Evolutionary conservation across 2,329 filamentous ascomycete genomes (phyloP), one percentile per base, ranked within the genome.

Genomic region (Cucurbitaria berberidis): DNA sequence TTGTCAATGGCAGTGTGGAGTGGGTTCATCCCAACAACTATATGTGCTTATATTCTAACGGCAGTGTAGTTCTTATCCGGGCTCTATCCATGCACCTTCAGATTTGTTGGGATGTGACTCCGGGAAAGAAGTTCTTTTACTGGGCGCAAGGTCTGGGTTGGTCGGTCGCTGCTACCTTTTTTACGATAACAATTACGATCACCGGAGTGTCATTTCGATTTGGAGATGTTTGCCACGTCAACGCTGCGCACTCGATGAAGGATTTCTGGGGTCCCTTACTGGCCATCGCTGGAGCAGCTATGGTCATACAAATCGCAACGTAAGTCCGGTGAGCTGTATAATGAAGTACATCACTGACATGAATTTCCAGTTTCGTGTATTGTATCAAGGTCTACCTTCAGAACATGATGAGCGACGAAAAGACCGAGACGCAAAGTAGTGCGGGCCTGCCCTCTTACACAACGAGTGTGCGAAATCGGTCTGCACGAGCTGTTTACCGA

Each of bases 191-290:
- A 44, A 84, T 98, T 60, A 83, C 90, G 36, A 81, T 96, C 57
- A 97, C 93, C 45, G 95, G 95, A 18, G 91, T 97, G 3, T 98
- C 93, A 1, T 98, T 93, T 77, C 88, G 95, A 45, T 97, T 98
- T 68, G 95, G 95, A 46, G 83, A 84, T 42, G 90, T 92, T 24
- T 99, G 95, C 76, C 93, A 97, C 74, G 93, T 98, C 79, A 98
- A 98, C 79, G 91, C 96, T 74, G 78, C 85, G 50, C 85, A 96
- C 74, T 93, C 91, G 55, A 79, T 96, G 73, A 85, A 87, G 27
- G 89, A 89, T 70, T 91, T 96, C 69, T 98, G 93, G 93, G 91
- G 93, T 15, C 96, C 95, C 0, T 76, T 97, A 24, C 81, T 96
- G 62, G 84, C 88, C 4, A 89, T 98, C 67, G 85, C 91, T 29